Evolutionary conservation across 345 rosid species (phyloP).

Genomic region (Rhodomyrtus tomentosa): DNA sequence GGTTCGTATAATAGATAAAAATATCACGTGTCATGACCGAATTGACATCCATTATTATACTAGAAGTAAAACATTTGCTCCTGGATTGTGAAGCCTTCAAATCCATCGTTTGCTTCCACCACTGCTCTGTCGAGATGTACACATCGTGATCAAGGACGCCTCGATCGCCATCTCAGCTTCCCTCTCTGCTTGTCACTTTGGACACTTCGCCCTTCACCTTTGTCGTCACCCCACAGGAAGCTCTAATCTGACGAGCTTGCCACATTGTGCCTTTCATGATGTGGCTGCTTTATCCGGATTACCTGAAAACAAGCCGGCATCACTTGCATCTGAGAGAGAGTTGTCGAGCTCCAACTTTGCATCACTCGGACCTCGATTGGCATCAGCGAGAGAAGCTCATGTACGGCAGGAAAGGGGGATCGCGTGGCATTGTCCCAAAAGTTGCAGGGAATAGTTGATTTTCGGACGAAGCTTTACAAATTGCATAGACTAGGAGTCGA

Average conservation of each 20-base stretch:
- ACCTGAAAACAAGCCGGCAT: background rate
- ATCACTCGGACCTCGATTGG: background rate
- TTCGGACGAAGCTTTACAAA: background rate
- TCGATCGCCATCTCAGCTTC: background rate
- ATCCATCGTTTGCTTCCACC: background rate
- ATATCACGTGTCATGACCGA: background rate
- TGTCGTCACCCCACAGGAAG: background rate
- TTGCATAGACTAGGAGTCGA: background rate
- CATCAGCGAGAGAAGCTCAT: background rate
- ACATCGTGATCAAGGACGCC: accelerated
- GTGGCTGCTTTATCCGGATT: background rate
- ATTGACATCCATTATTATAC: background rate
- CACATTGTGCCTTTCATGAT: background rate
- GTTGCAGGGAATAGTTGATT: background rate
- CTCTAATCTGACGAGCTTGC: background rate
- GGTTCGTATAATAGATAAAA: background rate
- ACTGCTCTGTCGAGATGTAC: background rate
- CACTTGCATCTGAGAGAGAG: background rate
- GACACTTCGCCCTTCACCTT: background rate
- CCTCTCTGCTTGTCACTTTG: background rate
- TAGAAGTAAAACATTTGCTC: background rate
- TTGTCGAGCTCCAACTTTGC: background rate
- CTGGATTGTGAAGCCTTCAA: background rate
- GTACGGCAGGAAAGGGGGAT: background rate
- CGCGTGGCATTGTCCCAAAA: background rate